Evolutionary conservation across 306 rosid species (phyloP).

Genomic region (Crotalaria pallida): DNA sequence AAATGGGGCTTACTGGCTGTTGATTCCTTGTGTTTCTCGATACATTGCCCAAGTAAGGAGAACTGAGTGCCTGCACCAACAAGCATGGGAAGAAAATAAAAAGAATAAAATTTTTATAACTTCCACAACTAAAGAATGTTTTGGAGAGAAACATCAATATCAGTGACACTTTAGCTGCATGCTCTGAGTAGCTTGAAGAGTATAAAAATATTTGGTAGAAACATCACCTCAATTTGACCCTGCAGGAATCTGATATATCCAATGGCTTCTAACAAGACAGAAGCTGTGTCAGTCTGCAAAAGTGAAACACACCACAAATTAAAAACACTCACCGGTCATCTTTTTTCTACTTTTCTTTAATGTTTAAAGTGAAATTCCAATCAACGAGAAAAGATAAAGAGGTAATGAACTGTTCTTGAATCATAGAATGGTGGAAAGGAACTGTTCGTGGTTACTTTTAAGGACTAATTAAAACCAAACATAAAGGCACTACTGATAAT

Average conservation of each 20-base stretch:
- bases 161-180: constrained; percentile 47
- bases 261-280: constrained; percentile 84
- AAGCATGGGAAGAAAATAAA: background rate
- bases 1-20: constrained; percentile 53
- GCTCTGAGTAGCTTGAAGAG: constrained; percentile 29
- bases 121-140: constrained; percentile 39
- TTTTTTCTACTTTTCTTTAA: constrained; percentile 31
- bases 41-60: constrained; percentile 67
- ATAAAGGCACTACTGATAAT: background rate
- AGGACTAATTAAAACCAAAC: background rate
- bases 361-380: constrained; percentile 24
- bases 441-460: background rate
- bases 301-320: constrained; percentile 18
- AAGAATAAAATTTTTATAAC: constrained; percentile 34
- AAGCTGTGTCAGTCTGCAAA: constrained; percentile 99
- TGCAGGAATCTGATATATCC: constrained; percentile 85
- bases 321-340: constrained; percentile 20
- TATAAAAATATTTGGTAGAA: constrained; percentile 20
- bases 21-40: constrained; percentile 56
- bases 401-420: background rate
- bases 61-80: constrained; percentile 71
- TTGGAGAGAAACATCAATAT: constrained; percentile 21
- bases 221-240: constrained; percentile 85
- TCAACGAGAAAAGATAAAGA: constrained; percentile 11
- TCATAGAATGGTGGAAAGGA: background rate